These are phyloP conservation scores for Exophiala viscosa DNA, from an alignment of 2,329 filamentous ascomycete genomes.

Conservation along the genomic window DNA sequence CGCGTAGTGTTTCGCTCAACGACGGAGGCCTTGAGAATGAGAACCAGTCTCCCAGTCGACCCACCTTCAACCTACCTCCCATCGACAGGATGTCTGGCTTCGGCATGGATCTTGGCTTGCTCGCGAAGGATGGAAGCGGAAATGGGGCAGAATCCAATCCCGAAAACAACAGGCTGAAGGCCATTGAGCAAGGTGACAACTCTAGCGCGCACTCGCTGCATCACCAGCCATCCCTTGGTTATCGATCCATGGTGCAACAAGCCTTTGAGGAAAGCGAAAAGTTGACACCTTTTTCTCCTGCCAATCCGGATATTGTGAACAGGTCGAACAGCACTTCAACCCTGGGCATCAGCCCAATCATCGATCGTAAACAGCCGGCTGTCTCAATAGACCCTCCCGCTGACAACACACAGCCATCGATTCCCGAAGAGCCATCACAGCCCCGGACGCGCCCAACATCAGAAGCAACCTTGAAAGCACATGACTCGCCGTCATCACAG, in stretches of 20 bases:
- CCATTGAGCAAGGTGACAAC: background rate
- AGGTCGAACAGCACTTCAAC: conserved; percentile 63
- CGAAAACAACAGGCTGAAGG: background rate
- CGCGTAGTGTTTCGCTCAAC: conserved; percentile 16
- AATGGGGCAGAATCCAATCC: background rate
- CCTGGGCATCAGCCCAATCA: conserved; percentile 62
- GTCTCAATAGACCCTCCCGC: conserved; percentile 42
- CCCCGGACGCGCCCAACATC: conserved; percentile 28
- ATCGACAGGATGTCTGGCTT: conserved; percentile 25
- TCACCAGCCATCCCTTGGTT: conserved; percentile 54
- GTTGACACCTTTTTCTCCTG: conserved; percentile 51
- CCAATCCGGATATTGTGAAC: conserved; percentile 48
- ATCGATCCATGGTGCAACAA: conserved; percentile 59
- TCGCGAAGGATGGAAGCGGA: background rate
- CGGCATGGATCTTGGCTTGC: conserved; percentile 17
- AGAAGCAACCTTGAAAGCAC: conserved; percentile 28
- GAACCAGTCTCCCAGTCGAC: background rate
- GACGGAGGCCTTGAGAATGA: conserved; percentile 4
- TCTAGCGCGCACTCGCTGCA: conserved; percentile 35
- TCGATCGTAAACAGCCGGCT: conserved; percentile 53
- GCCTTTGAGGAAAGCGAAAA: conserved; percentile 61
- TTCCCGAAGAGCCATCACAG: conserved; percentile 21
- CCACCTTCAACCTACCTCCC: conserved; percentile 14
- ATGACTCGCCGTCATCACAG: background rate
- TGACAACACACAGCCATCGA: conserved; percentile 50